Evolutionary conservation across 1,139 yeast species (phyloP), one percentile per base, ranked within the genome.

Genomic region (Fermentozyma sake): DNA sequence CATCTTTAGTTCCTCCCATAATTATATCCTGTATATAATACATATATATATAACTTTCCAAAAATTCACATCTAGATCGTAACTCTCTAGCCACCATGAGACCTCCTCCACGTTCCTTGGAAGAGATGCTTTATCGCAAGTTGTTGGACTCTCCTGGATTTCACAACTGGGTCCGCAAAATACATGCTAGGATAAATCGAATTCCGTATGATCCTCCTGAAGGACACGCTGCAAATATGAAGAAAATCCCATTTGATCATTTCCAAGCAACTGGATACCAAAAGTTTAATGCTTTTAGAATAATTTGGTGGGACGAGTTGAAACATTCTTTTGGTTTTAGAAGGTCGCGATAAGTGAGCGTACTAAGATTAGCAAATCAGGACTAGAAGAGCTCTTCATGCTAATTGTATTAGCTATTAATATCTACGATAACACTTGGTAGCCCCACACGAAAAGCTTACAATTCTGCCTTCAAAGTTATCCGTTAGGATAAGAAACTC

Each of bases 161-260:
- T 47, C 80, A 82, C 43, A 60, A 75, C 24, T 75, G 82, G 61
- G 96, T 85, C 5, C 64, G 78, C 24, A 60, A 64, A 11, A 58
- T 81, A 1, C 82, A 80, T 45, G 80, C 81, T 22, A 62, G 64
- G 31, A 69, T 85, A 12, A 85, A 86, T 46, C 75, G 83, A 2
- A 65, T 81, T 10, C 68, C 64, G 39, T 48, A 43, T n/a, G 33
- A 55, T 49, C 50, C 39, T 39, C 23, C 37, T 6, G 29, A 32
- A 8, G 34, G 31, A 12, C 27, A 28, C 20, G 36, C 38, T 41
- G 29, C 41, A 42, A 33, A 37, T 25, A 26, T 36, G 51, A 38
- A 44, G 33, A 34, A 34, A 20, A 35, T 56, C 31, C 46, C 61
- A 20, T 32, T 46, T 18, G 41, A 44, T 23, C 32, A 42, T 26